phyloP scores from a whole-genome alignment of 331 rosid species.

The Phaseolus coccineus region DNA sequence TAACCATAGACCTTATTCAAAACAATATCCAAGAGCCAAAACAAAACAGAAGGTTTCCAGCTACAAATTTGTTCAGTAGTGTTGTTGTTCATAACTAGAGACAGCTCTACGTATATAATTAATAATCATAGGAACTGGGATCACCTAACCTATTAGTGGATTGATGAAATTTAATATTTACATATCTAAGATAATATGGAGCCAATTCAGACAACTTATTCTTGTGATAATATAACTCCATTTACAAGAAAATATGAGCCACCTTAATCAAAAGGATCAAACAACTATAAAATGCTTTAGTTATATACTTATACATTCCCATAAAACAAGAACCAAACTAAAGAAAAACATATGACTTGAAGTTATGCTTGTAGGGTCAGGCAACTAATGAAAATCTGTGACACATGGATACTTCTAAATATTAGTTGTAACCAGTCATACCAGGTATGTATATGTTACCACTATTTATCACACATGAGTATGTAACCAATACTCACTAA shows the following conservation, averaged over 20 bases:
- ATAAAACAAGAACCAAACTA: constrained; percentile 17
- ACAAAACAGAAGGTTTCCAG: constrained; percentile 30
- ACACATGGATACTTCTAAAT: constrained; percentile 4
- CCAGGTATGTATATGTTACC: background rate
- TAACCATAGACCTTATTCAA: background rate
- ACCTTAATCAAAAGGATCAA: constrained; percentile 2
- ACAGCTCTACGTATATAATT: background rate
- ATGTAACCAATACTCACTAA: background rate
- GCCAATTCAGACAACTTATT: constrained; percentile 15
- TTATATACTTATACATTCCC: background rate
- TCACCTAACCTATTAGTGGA: constrained; percentile 26
- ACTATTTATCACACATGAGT: background rate
- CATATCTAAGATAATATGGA: constrained; percentile 14
- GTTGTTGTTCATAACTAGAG: background rate
- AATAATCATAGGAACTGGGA: background rate
- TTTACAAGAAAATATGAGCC: background rate
- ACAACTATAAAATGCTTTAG: background rate
- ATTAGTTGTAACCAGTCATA: background rate
- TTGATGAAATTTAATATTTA: constrained; percentile 21
- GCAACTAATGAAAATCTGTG: background rate
- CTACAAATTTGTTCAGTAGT: background rate
- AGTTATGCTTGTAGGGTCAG: background rate
- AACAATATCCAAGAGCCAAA: constrained; percentile 29
- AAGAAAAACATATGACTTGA: background rate
- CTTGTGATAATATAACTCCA: constrained; percentile 12